Base-by-base conservation (phyloP, 2,329 filamentous ascomycete genomes). In the Phoma sp. region DNA sequence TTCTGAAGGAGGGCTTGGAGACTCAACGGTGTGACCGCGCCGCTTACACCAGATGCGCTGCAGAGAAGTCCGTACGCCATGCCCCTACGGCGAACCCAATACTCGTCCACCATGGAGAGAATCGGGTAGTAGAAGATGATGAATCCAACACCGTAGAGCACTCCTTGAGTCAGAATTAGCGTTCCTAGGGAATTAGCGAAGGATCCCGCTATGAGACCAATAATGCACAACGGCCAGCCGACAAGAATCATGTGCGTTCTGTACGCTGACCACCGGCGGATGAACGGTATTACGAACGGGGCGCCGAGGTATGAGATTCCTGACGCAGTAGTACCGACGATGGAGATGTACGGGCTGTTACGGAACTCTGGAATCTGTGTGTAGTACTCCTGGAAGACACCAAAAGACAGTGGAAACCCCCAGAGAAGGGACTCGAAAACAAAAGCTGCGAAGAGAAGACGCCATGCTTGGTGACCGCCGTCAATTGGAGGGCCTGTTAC, bases 371-470 rank as follows among this genome's bases (percentile, higher is more conserved):
- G 52, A 7, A 59, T 42, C 2, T 39, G 47, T 2, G 56, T 40
- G 46, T 68, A 68, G 45, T 67, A 61, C 5, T 60, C 53, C 36
- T 65, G 61, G 39, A 67, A 66, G 15, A 68, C 54, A n/a, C 65
- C 65, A 21, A 66, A 68, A 11, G 58, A 60, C 9, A 68, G 47
- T 0, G 62, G 59, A 21, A 64, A 64, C 6, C 61, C 62, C 60
- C 60, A 61, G n/a, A 83, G 73, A 14, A 82, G 67, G 34, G 78
- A 73, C 54, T 85, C 81, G 23, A 84, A 74, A 3, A 81, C 57
- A 54, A 81, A 82, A 51, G 78, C 79, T 2, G 78, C 78, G 9
- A 76, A 72, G 10, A 84, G 71, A 42, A 83, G 79, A 1, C 82
- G 62, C 77, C 80, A 84, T 18, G 83, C 81, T 46, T 38, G 28